Evolutionary conservation across 352 stramenopile genomes (phyloP).

Genomic region (Hyaloperonospora arabidopsidis): DNA sequence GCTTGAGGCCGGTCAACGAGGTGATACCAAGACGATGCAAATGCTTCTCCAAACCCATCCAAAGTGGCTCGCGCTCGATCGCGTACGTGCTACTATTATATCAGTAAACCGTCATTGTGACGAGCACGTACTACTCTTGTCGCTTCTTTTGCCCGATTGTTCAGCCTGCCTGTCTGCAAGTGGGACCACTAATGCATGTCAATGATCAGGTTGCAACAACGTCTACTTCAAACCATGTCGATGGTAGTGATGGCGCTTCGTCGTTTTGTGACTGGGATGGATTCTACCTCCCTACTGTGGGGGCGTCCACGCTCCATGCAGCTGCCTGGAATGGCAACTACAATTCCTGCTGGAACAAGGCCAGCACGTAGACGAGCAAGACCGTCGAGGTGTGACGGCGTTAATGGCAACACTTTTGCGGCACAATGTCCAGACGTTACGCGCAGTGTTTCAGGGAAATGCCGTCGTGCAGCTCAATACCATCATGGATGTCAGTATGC

Average conservation of each 20-base stretch:
- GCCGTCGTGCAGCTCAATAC: slow-evolving; percentile 24
- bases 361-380: slow-evolving; percentile 22
- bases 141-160: slow-evolving; percentile 24
- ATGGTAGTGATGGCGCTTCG: slow-evolving; percentile 16
- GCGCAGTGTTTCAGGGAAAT: slow-evolving; percentile 26
- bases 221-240: slow-evolving; percentile 10
- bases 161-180: slow-evolving; percentile 16
- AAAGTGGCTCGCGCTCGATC: slow-evolving; percentile 27
- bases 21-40: slow-evolving; percentile 23
- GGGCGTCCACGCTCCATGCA: slow-evolving; percentile 29
- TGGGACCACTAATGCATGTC: slow-evolving; percentile 15
- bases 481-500: slow-evolving; percentile 23
- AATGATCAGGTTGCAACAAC: slow-evolving; percentile 17
- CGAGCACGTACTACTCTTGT: slow-evolving; percentile 28
- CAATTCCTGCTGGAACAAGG: slow-evolving; percentile 25
- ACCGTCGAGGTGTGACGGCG: slow-evolving; percentile 22
- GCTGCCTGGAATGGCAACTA: slow-evolving; percentile 28
- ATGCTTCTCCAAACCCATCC: slow-evolving; percentile 24
- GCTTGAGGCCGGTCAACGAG: slow-evolving; percentile 24
- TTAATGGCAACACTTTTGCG: slow-evolving; percentile 31
- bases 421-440: slow-evolving; percentile 33
- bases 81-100: slow-evolving; percentile 24
- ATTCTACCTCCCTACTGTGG: slow-evolving; percentile 30
- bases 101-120: not conserved
- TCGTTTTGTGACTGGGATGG: slow-evolving; percentile 33